Percentiles rank a stretch among this genome's conserved stretches.
Evolutionary conservation across 495 filamentous ascomycete species (phyloP).

Genomic region (Penicillium longicatenatum): DNA sequence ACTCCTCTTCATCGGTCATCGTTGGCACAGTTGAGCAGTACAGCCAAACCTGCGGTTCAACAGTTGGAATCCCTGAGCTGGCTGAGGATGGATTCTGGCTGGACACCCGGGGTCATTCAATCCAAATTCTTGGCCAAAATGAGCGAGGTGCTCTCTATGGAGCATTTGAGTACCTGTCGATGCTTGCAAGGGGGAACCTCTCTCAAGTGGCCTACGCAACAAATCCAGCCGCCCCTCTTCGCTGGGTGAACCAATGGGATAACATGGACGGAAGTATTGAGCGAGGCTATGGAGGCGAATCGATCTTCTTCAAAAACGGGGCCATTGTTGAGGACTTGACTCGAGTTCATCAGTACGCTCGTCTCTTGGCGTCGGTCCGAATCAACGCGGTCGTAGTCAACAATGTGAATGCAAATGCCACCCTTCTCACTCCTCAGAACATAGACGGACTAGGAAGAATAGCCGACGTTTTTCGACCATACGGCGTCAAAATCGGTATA

Average conservation of each 20-base stretch:
- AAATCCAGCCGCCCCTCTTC: slow-evolving; percentile 62
- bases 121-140: slow-evolving; percentile 67
- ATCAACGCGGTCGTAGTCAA: slow-evolving; percentile 70
- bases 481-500: slow-evolving; percentile 65
- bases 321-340: slow-evolving; percentile 55
- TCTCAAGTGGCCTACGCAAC: slow-evolving; percentile 54
- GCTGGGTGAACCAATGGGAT: slow-evolving; percentile 77
- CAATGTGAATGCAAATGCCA: slow-evolving; percentile 71
- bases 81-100: slow-evolving; percentile 68
- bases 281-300: slow-evolving; percentile 65
- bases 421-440: slow-evolving; percentile 55
- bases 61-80: slow-evolving; percentile 42
- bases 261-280: slow-evolving; percentile 72
- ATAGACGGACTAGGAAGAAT: slow-evolving; percentile 62
- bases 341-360: slow-evolving; percentile 62
- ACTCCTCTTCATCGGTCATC: slow-evolving; percentile 37
- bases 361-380: slow-evolving; percentile 65
- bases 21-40: slow-evolving; percentile 51
- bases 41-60: slow-evolving; percentile 35
- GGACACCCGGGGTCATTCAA: slow-evolving; percentile 38
- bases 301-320: slow-evolving; percentile 67
- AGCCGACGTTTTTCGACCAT: slow-evolving; percentile 66
- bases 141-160: slow-evolving; percentile 70
- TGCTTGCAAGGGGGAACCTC: slow-evolving; percentile 63
- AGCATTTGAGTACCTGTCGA: slow-evolving; percentile 69